These are phyloP conservation scores for Tremellales sp. DNA, from an alignment of 1,284 basidiomycete species.

Conservation along the genomic window DNA sequence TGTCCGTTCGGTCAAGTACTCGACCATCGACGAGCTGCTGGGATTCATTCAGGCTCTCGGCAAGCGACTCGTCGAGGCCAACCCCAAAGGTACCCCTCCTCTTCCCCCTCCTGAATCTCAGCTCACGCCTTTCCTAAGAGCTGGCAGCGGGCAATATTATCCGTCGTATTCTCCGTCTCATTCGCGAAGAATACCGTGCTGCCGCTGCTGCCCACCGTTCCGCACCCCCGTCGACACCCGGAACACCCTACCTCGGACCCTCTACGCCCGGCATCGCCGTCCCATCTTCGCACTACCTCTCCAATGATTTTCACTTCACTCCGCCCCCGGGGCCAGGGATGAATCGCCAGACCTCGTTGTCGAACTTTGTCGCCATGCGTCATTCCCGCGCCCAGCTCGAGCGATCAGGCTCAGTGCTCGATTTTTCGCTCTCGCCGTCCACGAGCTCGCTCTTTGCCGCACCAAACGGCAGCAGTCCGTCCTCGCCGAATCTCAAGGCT, in stretches of 20 bases:
- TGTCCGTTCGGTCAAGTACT: constrained; percentile 79
- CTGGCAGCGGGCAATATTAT: constrained; percentile 92
- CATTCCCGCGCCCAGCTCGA: constrained; percentile 47
- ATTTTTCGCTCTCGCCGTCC: constrained; percentile 20
- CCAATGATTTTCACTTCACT: constrained; percentile 21
- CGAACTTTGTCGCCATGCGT: constrained; percentile 49
- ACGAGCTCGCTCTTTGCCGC: constrained; percentile 33
- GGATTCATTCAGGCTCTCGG: constrained; percentile 77
- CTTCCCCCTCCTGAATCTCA: not conserved
- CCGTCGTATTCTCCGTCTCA: constrained; percentile 82
- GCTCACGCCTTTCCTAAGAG: constrained; percentile 54
- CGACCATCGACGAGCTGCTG: constrained; percentile 80
- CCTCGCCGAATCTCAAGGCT: not conserved
- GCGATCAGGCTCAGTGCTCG: constrained; percentile 29
- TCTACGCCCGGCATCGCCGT: constrained; percentile 40
- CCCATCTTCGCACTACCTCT: constrained; percentile 41
- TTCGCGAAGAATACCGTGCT: constrained; percentile 82
- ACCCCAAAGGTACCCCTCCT: constrained; percentile 73
- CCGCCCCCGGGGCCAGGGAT: constrained; percentile 8
- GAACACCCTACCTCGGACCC: constrained; percentile 40
- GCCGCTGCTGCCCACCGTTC: constrained; percentile 39
- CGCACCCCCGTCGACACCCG: constrained; percentile 35
- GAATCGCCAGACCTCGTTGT: constrained; percentile 32
- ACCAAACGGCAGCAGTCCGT: constrained; percentile 9
- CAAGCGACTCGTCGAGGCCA: constrained; percentile 73